Percentiles rank a stretch among this genome's conserved stretches.
phyloP scores from a whole-genome alignment of 257 asterid genomes.

The Nicotiana benthamiana region DNA sequence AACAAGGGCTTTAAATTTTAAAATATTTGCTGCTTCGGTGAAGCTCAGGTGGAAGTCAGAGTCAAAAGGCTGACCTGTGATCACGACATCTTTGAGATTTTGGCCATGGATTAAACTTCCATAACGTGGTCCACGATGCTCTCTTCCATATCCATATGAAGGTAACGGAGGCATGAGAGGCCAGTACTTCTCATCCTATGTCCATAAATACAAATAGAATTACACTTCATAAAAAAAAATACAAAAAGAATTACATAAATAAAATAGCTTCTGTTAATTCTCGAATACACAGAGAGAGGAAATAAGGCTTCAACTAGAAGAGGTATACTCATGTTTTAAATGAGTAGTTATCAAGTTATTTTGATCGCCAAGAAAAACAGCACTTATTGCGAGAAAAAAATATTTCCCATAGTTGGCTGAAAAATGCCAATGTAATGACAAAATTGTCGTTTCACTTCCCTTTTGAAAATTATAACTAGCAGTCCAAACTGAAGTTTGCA shows the following conservation, averaged over 20 bases:
- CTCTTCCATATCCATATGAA: constrained; percentile 90
- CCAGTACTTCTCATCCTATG: constrained; percentile 84
- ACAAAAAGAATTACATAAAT: too few relatives aligned
- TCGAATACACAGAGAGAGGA: background rate
- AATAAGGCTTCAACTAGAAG: background rate
- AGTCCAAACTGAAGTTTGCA: background rate
- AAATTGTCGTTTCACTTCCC: background rate
- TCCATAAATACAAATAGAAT: background rate
- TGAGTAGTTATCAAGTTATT: background rate
- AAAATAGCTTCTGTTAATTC: background rate
- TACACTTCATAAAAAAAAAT: too few relatives aligned
- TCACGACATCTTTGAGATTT: constrained; percentile 88
- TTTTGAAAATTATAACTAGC: background rate
- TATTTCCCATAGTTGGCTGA: background rate
- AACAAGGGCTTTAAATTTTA: background rate
- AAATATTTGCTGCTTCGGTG: background rate
- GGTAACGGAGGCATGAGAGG: constrained; percentile 96
- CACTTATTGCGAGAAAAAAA: background rate
- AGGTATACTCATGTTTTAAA: background rate
- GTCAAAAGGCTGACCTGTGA: constrained; percentile 57
- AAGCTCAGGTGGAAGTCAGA: background rate
- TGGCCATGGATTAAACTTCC: constrained; percentile 97
- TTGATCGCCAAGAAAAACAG: background rate
- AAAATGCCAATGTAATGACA: background rate
- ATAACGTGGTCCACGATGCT: constrained; percentile 86